Evolutionary conservation across 257 asterid genomes (phyloP).

Genomic region (Solanum ahanhuiri): DNA sequence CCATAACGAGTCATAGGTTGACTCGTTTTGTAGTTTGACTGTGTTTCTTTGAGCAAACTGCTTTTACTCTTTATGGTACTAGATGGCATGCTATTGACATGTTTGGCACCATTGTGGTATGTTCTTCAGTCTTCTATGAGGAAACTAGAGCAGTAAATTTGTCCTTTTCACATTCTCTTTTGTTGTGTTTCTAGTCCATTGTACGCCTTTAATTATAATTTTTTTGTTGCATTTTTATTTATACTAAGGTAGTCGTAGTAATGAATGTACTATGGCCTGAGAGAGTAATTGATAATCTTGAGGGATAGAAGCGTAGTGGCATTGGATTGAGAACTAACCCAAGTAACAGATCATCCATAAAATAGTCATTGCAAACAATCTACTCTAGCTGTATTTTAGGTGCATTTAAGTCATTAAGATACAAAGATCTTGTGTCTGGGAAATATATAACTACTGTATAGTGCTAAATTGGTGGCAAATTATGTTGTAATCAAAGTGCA

Average conservation of each 20-base stretch:
- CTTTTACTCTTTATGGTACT: background rate
- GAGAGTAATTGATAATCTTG: background rate
- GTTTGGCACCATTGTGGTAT: background rate
- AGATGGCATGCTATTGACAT: background rate
- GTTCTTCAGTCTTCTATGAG: background rate
- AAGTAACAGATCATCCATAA: background rate
- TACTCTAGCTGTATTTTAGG: background rate
- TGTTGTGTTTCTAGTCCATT: background rate
- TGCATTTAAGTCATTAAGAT: background rate
- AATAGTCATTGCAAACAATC: background rate
- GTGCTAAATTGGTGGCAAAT: background rate
- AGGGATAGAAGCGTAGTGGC: background rate
- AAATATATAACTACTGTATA: background rate
- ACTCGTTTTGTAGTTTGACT: background rate
- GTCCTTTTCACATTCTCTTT: background rate
- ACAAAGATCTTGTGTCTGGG: background rate
- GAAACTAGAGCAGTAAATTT: background rate
- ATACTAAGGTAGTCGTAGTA: background rate
- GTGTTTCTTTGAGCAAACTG: background rate
- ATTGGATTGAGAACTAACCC: background rate
- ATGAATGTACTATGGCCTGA: background rate
- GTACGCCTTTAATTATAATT: background rate
- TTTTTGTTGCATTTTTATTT: background rate
- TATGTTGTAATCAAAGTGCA: background rate
- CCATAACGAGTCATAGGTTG: background rate